These are phyloP conservation scores for Ailanthus altissimus DNA, from an alignment of 345 rosid species.

Conservation along the genomic window DNA sequence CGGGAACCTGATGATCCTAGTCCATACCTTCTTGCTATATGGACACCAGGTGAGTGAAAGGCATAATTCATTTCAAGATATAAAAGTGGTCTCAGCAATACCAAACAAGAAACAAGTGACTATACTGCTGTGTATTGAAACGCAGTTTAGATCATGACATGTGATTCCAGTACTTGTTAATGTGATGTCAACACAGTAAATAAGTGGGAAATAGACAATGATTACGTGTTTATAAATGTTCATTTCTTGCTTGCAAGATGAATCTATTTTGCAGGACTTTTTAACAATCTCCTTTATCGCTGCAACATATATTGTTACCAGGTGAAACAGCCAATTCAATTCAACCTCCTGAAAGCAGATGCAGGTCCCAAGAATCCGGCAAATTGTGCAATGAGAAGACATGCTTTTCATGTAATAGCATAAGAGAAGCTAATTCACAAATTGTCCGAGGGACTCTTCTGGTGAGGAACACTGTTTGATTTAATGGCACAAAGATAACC, in stretches of 20 bases:
- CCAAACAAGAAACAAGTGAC: not conserved
- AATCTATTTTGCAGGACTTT: not conserved
- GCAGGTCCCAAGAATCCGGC: constrained; percentile 50
- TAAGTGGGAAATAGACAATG: not conserved
- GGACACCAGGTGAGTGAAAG: constrained; percentile 81
- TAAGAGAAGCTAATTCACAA: constrained; percentile 69
- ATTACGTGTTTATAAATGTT: not conserved
- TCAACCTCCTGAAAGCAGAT: constrained; percentile 55
- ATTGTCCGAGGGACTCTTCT: constrained; percentile 82
- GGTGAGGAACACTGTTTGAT: constrained; percentile 47
- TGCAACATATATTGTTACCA: constrained; percentile 27
- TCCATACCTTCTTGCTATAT: constrained; percentile 91
- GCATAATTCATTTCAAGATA: constrained; percentile 3
- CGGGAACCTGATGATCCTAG: constrained; percentile 89
- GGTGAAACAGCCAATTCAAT: constrained; percentile 87
- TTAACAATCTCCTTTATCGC: not conserved
- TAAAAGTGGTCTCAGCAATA: not conserved
- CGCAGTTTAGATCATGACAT: constrained; percentile 2
- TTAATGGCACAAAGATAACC: constrained; percentile 6
- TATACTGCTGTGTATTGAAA: not conserved
- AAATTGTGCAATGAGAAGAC: constrained; percentile 62
- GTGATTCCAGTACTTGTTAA: not conserved
- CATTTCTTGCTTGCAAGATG: not conserved
- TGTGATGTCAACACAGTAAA: not conserved
- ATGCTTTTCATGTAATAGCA: constrained; percentile 73